Evolutionary conservation across 495 filamentous ascomycete species (phyloP).

Genomic region (Penicillium cinerascens): DNA sequence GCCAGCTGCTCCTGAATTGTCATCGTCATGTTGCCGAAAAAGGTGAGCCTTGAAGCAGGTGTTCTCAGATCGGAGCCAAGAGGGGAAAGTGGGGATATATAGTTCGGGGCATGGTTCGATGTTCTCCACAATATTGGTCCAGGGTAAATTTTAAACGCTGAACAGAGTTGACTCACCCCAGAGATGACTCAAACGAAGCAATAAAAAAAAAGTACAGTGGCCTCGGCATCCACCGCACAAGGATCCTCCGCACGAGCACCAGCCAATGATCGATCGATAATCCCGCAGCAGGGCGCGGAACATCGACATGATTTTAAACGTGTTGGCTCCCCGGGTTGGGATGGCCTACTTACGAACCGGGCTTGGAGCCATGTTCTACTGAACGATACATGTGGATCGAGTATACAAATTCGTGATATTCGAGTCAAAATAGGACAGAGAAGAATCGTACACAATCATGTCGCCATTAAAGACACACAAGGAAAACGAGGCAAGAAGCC

Average conservation of each 20-base stretch:
- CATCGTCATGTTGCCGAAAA: constrained; percentile 10
- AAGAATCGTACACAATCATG: constrained; percentile 29
- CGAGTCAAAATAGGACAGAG: constrained; percentile 13
- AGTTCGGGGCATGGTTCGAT: background rate
- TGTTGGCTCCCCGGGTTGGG: constrained; percentile 2
- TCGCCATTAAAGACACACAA: constrained; percentile 25
- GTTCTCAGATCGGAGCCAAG: background rate
- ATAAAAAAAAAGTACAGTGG: background rate
- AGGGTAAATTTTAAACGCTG: background rate
- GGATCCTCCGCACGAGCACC: too few species aligned
- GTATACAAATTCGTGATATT: constrained; percentile 9
- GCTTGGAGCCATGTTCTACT: background rate
- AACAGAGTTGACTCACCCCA: background rate
- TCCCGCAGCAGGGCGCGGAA: too few species aligned
- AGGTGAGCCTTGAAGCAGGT: background rate
- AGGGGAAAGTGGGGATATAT: background rate
- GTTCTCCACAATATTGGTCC: background rate
- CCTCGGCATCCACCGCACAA: background rate
- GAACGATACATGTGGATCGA: background rate
- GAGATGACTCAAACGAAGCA: background rate
- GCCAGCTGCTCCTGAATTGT: constrained; percentile 31
- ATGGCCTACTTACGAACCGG: background rate
- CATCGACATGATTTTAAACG: too few species aligned
- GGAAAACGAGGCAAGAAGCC: constrained; percentile 10
- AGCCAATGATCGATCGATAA: too few species aligned